Evolutionary conservation across 345 rosid species (phyloP), one percentile per base, ranked within the genome.

Genomic region (Syzygium oleosum): DNA sequence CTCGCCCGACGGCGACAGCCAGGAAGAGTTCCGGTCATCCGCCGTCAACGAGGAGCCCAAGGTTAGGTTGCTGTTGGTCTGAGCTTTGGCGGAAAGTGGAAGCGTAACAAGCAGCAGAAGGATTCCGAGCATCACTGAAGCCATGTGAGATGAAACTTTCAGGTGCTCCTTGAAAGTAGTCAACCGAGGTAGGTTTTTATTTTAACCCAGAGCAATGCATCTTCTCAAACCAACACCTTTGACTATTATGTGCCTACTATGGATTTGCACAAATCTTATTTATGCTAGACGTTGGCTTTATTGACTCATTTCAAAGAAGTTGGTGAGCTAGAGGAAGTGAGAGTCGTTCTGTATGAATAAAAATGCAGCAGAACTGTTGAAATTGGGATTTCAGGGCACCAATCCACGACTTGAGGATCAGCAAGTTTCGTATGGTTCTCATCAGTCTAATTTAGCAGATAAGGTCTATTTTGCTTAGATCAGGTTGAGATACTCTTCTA

Each of bases 1-100:
- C 12, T 94, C 94, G 3, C 93, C 92, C 1, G 93, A 92, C 4
- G 89, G 91, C 0, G 94, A 93, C 63, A 59, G 9, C 96, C 95
- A 90, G 15, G 34, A 49, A 25, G 91, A 73, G 88, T 63, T 65
- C 13, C 14, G 65, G n/a, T 68, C 51, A 6, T 41, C 34, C 17
- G 94, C 93, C 8, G 85, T 77, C n/a, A 93, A 83, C 27, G 87
- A 87, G 61, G 87, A 56, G 25, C 91, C 92, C 78, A 84, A 52
- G 25, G 90, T 34, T 29, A 85, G 31, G 78, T 89, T 91, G 7
- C 77, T 27, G 85, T 86, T 13, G 25, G 85, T 46, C 56, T 92
- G 94, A 52, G 92, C 90, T 9, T 17, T 11, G 54, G 51, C n/a
- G 6, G 80, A 84, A 79, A 52, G 41, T 5, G 91, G 89, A 84